Conservation (phyloP, 2,329 filamentous ascomycete species). For the Colletotrichum sublineola region DNA sequence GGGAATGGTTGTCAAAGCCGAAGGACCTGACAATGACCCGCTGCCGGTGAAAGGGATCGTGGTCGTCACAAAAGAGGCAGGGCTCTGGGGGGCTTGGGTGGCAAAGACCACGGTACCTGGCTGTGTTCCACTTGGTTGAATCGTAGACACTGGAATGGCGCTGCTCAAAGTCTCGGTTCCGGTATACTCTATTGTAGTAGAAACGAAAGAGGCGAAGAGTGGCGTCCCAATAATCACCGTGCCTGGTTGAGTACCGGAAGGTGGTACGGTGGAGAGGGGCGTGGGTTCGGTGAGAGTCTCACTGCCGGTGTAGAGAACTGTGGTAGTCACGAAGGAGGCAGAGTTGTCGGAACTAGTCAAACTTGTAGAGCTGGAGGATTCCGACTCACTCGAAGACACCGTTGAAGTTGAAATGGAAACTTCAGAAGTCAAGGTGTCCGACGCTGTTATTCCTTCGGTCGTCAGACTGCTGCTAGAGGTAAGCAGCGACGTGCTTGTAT, state of each 20-base stretch:
- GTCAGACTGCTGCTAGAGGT: background rate
- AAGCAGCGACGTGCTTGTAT: background rate
- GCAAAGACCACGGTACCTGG: slow-evolving; percentile 13
- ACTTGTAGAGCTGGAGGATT: background rate
- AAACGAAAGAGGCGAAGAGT: slow-evolving; percentile 1
- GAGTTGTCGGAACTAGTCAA: background rate
- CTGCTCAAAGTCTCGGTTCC: slow-evolving; percentile 2
- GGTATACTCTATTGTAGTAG: slow-evolving; percentile 7
- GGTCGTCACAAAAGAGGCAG: slow-evolving; percentile 1
- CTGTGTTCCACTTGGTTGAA: background rate
- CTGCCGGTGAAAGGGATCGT: slow-evolving; percentile 1
- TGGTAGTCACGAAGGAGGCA: slow-evolving; percentile 9
- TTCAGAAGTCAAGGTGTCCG: background rate
- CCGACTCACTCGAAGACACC: background rate
- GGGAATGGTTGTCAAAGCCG: background rate
- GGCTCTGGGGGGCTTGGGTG: background rate
- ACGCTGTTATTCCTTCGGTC: background rate
- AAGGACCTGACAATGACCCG: background rate
- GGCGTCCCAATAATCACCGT: slow-evolving; percentile 30
- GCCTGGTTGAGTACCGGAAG: slow-evolving; percentile 16
- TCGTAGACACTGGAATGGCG: background rate
- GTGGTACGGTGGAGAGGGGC: slow-evolving; percentile 19
- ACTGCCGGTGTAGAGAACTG: slow-evolving; percentile 12
- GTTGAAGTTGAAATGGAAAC: background rate
- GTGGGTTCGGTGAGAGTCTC: slow-evolving; percentile 24